These are phyloP conservation scores for Lentinus brumalis DNA, from an alignment of 768 basidiomycete genomes.

Conservation along the genomic window DNA sequence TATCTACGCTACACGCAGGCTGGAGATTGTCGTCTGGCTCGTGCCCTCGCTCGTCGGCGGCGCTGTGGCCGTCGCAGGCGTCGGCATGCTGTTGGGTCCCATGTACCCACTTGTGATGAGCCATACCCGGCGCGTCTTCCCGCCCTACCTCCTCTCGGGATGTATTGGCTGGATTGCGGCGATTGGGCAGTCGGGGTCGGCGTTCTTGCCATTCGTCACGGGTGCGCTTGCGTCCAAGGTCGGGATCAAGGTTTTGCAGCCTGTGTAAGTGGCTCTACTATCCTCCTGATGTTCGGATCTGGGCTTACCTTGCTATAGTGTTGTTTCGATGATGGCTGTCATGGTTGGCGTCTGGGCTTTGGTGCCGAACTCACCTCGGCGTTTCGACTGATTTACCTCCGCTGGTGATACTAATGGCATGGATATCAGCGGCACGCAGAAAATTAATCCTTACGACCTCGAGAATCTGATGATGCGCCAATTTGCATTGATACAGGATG, in stretches of 20 bases:
- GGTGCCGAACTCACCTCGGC: slow-evolving; percentile 10
- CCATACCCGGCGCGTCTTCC: slow-evolving; percentile 41
- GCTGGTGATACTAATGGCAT: too few relatives aligned
- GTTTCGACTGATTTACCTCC: background rate
- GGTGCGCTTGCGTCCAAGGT: slow-evolving; percentile 44
- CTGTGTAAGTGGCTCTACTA: slow-evolving; percentile 40
- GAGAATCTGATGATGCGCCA: too few relatives aligned
- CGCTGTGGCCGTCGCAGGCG: slow-evolving; percentile 52
- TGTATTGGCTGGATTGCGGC: slow-evolving; percentile 54
- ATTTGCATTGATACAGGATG: too few relatives aligned
- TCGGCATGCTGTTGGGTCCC: slow-evolving; percentile 56
- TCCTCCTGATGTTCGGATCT: background rate
- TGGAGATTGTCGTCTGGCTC: slow-evolving; percentile 61
- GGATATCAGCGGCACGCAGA: too few relatives aligned
- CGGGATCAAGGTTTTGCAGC: slow-evolving; percentile 49
- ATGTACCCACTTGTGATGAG: slow-evolving; percentile 47
- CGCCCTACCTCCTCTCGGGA: slow-evolving; percentile 41
- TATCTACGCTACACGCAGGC: slow-evolving; percentile 37
- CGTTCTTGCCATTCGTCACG: slow-evolving; percentile 51
- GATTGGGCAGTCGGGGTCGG: slow-evolving; percentile 51
- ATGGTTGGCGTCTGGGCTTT: slow-evolving; percentile 17
- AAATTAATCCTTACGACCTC: too few relatives aligned
- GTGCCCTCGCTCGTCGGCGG: slow-evolving; percentile 54
- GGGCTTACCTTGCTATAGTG: background rate
- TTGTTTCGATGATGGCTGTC: slow-evolving; percentile 3